Base-by-base conservation (phyloP, 2,329 filamentous ascomycete genomes). In the Metarhizium anisopliae region DNA sequence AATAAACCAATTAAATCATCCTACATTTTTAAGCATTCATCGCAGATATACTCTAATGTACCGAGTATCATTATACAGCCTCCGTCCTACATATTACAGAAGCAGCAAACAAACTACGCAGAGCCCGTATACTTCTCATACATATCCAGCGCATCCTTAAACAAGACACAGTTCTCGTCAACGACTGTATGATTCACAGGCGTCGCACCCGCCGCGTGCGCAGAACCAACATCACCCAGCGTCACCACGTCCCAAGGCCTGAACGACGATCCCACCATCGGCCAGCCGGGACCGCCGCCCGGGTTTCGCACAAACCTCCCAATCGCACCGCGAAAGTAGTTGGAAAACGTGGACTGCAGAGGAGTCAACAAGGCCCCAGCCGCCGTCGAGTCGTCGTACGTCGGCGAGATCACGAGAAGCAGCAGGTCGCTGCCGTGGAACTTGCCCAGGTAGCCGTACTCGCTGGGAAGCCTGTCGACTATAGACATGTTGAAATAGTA, bases 351-450 rank as follows among this genome's bases (percentile, higher is more conserved):
- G 51, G 63, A 66, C 36, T 64, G 53, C 16, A 62, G 53, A 0
- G 65, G 57, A 20, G 59, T 59, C 11, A 63, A 52, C 32, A 35
- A 10, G 7, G 32, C 32, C 32, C 32, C 32, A 35, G 32, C 32
- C 6, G 7, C 32, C 32, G 32, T 35, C 32, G 32, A 8, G 32
- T 35, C 32, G 32, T 35, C 32, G 32, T 35, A 35, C 32, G 32
- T 59, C 1, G 62, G 60, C 18, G 60, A 47, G 20, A 47, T 51
- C 53, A 67, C 65, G 4, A 68, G 62, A 10, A 66, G 58, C 1
- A 55, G 13, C 11, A 63, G 54, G 7, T 69, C 67, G 5, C 59
- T 60, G 20, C 57, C 59, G 54, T 68, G 65, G 51, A 65, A 67
- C 25, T 64, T 66, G 18, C 59, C 62, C 0, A 68, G 59, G 55